Base-by-base conservation (phyloP, 2,329 filamentous ascomycete species). In the Cercospora sp. region DNA sequence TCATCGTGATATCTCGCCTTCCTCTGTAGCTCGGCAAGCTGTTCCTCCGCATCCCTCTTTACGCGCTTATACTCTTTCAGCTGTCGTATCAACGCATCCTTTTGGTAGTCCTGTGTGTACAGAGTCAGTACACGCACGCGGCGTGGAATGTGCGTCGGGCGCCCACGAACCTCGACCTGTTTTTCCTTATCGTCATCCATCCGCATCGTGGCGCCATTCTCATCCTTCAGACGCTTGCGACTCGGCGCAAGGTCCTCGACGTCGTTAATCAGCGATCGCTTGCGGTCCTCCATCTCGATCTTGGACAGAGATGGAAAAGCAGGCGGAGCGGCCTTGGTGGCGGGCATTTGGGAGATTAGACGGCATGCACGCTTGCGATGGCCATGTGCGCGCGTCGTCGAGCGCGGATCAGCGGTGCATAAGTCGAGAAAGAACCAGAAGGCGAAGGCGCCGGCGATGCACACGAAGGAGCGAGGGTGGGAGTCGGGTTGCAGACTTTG, bases 241-340 rank as follows among this genome's bases (percentile, higher is more conserved):
- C 94, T 94, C 73, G 94, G 94, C 73, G 91, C 91, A 78, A 92
- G 85, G 75, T 97, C 93, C 80, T 95, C 92, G 77, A 88, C 84
- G 79, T 90, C 91, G 82, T 88, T 87, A 75, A 91, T 87, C 79
- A 93, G 92, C 79, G 93, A 91, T 88, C 95, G 90, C 88, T 99
- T 99, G 88, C 95, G 93, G 86, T 98, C 95, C 87, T 99, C 95
- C 94, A 98, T 99, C 88, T 95, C 97, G 85, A 89, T 85, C 83
- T 92, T 86, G 87, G 89, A 89, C 81, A 86, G 82, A 84, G 92
- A 90, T 85, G 91, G 88, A 87, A 89, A 67, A 65, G 72, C 71
- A 85, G 88, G 62, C 63, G 73, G 65, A 57, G 60, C 61, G 59
- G 74, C 66, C 69, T 72, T 72, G 63, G 72, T 72, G 71, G 74